Percentiles rank a stretch among this genome's conserved stretches.
These are phyloP conservation scores for Ambrosiella xylebori DNA, from an alignment of 2,329 filamentous ascomycete genomes.

Conservation along the genomic window DNA sequence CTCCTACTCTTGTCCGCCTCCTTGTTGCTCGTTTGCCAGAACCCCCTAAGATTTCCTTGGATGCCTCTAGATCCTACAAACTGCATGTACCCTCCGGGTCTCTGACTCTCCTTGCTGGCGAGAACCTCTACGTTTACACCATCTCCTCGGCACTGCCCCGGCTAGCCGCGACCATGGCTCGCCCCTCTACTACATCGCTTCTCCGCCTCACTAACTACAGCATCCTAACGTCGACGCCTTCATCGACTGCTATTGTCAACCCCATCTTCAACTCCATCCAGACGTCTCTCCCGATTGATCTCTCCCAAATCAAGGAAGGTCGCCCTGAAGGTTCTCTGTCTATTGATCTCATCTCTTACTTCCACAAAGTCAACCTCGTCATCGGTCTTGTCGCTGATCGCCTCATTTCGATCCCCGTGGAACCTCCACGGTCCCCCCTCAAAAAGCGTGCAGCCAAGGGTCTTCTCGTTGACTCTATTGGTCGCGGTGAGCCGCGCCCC, in stretches of 20 bases:
- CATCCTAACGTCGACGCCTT: conserved; percentile 41
- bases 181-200: conserved; percentile 41
- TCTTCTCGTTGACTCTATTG: conserved; percentile 56
- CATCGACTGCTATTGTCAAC: conserved; percentile 47
- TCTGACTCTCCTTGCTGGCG: conserved; percentile 40
- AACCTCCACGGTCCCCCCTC: conserved; percentile 36
- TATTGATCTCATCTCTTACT: conserved; percentile 39
- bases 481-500: conserved; percentile 37
- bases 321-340: conserved; percentile 20
- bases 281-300: conserved; percentile 28
- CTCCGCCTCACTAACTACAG: conserved; percentile 49
- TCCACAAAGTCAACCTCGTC: conserved; percentile 47
- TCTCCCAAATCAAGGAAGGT: conserved; percentile 23
- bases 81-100: conserved; percentile 47
- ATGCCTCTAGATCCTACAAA: conserved; percentile 24
- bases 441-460: conserved; percentile 39
- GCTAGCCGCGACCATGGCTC: conserved; percentile 35
- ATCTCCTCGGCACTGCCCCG: conserved; percentile 45
- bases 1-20: conserved; percentile 20
- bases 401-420: conserved; percentile 52
- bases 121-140: conserved; percentile 43
- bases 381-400: conserved; percentile 46
- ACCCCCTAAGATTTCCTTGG: conserved; percentile 6
- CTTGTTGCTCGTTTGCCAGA: conserved; percentile 23
- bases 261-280: conserved; percentile 49